A percentile compares a stretch with the other conserved stretches of the same genome.
Conservation (phyloP, 768 basidiomycete species). For the Dacryopinax spathularia region DNA sequence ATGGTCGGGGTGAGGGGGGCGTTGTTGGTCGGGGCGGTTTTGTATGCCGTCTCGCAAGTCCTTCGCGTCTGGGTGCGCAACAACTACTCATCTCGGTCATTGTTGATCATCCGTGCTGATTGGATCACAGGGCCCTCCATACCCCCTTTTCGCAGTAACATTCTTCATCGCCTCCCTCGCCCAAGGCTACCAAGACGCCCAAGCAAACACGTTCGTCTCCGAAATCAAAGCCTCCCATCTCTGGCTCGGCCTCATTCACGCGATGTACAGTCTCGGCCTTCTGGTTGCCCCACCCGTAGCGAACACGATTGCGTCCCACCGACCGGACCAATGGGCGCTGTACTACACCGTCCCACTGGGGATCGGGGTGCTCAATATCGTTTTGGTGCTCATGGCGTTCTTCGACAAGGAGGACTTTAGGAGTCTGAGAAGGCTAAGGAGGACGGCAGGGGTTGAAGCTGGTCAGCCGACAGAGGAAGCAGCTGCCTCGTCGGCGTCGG, state of each 20-base stretch:
- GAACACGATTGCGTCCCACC: not conserved
- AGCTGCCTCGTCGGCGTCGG: too few relatives aligned
- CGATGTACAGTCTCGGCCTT: not conserved
- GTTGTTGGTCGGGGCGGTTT: not conserved
- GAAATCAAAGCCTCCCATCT: not conserved
- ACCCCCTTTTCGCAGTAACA: not conserved
- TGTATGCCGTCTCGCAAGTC: not conserved
- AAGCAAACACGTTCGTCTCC: not conserved
- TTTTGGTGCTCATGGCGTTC: not conserved
- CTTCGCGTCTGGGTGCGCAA: not conserved
- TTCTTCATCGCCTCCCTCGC: not conserved
- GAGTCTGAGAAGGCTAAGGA: not conserved
- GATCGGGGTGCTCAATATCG: not conserved
- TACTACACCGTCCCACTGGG: not conserved
- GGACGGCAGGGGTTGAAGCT: not conserved
- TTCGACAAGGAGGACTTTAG: not conserved
- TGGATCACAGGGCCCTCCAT: not conserved
- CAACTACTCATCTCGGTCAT: too few relatives aligned
- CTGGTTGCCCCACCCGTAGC: not conserved
- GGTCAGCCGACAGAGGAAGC: not conserved
- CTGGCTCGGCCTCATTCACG: not conserved
- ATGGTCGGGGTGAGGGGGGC: not conserved
- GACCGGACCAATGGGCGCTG: not conserved
- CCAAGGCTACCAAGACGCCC: not conserved
- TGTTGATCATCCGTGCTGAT: too few relatives aligned